These are phyloP conservation scores for Fusarium kyushuense DNA, from an alignment of 2,329 filamentous ascomycete species.

Conservation along the genomic window DNA sequence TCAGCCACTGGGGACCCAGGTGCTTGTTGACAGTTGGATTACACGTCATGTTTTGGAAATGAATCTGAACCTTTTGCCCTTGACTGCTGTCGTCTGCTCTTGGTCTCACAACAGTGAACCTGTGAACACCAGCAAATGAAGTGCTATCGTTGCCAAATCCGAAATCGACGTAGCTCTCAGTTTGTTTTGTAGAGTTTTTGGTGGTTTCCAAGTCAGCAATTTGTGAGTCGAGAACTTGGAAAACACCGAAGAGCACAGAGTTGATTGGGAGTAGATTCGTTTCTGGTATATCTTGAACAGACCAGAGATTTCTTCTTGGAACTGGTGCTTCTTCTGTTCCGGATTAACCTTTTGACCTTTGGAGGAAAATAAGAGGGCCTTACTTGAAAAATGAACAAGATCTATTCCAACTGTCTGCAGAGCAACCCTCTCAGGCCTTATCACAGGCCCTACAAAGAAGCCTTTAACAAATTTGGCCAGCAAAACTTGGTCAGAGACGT, in stretches of 20 bases:
- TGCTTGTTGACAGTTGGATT: slow-evolving; percentile 44
- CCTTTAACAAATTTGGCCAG: slow-evolving; percentile 48
- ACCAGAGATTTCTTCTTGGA: slow-evolving; percentile 32
- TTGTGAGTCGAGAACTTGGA: slow-evolving; percentile 44
- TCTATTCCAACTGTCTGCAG: slow-evolving; percentile 27
- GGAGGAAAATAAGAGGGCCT: background rate
- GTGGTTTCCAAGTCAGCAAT: background rate
- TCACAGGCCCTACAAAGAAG: slow-evolving; percentile 50
- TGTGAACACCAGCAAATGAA: slow-evolving; percentile 48
- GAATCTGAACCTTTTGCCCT: slow-evolving; percentile 31
- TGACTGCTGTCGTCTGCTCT: background rate
- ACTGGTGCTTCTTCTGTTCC: slow-evolving; percentile 15
- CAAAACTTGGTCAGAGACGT: slow-evolving; percentile 45
- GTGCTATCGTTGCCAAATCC: slow-evolving; percentile 46
- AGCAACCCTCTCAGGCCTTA: slow-evolving; percentile 43
- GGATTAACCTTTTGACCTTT: background rate
- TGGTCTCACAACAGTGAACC: slow-evolving; percentile 46
- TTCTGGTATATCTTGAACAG: slow-evolving; percentile 33
- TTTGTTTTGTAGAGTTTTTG: background rate
- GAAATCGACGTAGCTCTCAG: slow-evolving; percentile 49
- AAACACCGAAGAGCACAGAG: slow-evolving; percentile 45
- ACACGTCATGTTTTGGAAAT: slow-evolving; percentile 43
- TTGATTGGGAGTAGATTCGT: slow-evolving; percentile 31
- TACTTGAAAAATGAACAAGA: slow-evolving; percentile 38
- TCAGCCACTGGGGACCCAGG: slow-evolving; percentile 24